Evolutionary conservation across 2,329 filamentous ascomycete genomes (phyloP).

Genomic region (Claviceps sorghi): DNA sequence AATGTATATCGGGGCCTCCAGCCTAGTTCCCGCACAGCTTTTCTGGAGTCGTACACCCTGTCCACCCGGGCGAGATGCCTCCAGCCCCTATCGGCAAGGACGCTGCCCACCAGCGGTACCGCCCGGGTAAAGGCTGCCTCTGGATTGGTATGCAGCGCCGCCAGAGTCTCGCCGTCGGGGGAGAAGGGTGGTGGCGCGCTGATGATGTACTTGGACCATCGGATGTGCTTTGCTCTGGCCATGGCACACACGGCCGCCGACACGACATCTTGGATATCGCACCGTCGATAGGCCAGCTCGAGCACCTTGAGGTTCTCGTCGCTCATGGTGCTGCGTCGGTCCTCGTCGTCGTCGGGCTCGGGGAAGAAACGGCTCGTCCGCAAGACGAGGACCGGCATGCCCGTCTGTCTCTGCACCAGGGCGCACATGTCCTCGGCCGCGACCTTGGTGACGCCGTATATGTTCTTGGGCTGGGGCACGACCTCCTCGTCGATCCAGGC

Average conservation of each 20-base stretch:
- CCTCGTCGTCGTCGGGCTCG: slow-evolving; percentile 30
- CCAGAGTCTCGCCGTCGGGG: slow-evolving; percentile 16
- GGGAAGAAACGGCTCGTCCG: slow-evolving; percentile 35
- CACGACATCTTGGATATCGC: slow-evolving; percentile 29
- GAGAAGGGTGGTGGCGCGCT: slow-evolving; percentile 27
- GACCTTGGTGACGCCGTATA: slow-evolving; percentile 33
- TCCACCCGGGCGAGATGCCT: slow-evolving; percentile 24
- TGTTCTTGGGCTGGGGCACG: slow-evolving; percentile 29
- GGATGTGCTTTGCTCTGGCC: slow-evolving; percentile 16
- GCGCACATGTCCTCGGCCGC: slow-evolving; percentile 33
- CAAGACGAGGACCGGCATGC: slow-evolving; percentile 27
- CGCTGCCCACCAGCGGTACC: slow-evolving; percentile 14
- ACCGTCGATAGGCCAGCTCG: slow-evolving; percentile 31
- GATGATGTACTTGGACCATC: slow-evolving; percentile 28
- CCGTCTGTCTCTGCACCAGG: slow-evolving; percentile 23
- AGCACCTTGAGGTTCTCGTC: slow-evolving; percentile 33
- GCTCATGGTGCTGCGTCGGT: slow-evolving; percentile 19
- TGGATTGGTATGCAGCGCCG: slow-evolving; percentile 19
- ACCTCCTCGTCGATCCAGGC: slow-evolving; percentile 30
- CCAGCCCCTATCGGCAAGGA: slow-evolving; percentile 23
- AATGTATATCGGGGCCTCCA: slow-evolving; percentile 30
- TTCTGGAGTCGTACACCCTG: slow-evolving; percentile 30
- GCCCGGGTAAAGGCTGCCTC: slow-evolving; percentile 15
- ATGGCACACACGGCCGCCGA: slow-evolving; percentile 25
- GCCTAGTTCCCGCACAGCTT: slow-evolving; percentile 25